A percentile compares a stretch with the other conserved stretches of the same genome.
Conservation (phyloP, 257 asterid genomes). For the Cruciata laevipes region DNA sequence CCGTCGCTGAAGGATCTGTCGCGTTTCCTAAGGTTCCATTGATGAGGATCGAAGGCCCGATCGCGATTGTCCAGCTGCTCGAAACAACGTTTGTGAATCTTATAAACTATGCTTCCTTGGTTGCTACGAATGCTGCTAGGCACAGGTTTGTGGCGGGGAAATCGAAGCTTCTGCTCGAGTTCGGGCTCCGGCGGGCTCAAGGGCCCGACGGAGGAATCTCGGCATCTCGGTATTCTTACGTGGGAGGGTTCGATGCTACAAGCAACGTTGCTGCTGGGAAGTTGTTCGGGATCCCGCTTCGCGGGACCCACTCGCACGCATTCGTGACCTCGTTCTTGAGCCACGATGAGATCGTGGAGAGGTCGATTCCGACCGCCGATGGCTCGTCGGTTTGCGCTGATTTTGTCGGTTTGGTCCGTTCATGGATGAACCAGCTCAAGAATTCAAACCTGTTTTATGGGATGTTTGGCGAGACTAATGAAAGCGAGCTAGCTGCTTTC, state of each 20-base stretch:
- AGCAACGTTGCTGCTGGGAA: conserved; percentile 99
- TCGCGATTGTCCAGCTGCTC: conserved; percentile 94
- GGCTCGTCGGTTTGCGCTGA: conserved; percentile 69
- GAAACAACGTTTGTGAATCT: conserved; percentile 93
- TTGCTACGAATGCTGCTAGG: conserved; percentile 96
- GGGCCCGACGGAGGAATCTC: conserved; percentile 99
- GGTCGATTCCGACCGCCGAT: conserved; percentile 56
- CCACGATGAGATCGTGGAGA: conserved; percentile 73
- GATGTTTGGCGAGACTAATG: conserved; percentile 73
- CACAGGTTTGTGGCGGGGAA: conserved; percentile 98
- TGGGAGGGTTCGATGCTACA: conserved; percentile 99
- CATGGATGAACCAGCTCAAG: conserved; percentile 69
- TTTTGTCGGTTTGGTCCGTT: conserved; percentile 65
- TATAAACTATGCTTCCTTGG: conserved; percentile 82
- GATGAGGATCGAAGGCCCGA: conserved; percentile 95
- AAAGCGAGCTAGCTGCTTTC: conserved; percentile 89
- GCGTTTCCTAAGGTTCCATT: conserved; percentile 91
- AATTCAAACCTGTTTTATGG: conserved; percentile 48
- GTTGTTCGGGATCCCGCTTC: conserved; percentile 94
- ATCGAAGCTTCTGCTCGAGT: conserved; percentile 86
- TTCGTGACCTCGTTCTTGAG: conserved; percentile 93
- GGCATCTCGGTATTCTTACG: conserved; percentile 87
- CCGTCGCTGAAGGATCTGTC: conserved; percentile 84
- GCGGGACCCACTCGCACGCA: conserved; percentile 99
- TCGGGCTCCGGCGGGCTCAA: conserved; percentile 97